A percentile compares a stretch with the other conserved stretches of the same genome.
Conservation (phyloP, 495 filamentous ascomycete genomes). For the Penicillium desertorum region DNA sequence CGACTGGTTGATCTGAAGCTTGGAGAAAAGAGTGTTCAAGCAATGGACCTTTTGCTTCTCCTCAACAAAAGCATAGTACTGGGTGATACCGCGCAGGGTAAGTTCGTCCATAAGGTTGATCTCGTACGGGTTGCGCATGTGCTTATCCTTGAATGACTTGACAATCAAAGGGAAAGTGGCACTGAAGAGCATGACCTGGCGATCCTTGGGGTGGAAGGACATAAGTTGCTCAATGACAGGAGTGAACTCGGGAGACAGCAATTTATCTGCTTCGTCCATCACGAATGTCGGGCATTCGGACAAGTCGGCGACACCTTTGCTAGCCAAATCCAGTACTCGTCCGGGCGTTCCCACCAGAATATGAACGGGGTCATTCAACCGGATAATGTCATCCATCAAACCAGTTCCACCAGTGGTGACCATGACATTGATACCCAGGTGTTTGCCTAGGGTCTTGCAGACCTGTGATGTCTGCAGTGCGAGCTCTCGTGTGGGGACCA, state of each 20-base stretch:
- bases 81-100: slow-evolving; percentile 94
- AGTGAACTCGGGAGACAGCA: slow-evolving; percentile 94
- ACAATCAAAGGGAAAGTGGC: slow-evolving; percentile 96
- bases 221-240: slow-evolving; percentile 94
- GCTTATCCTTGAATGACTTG: slow-evolving; percentile 96
- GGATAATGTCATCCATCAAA: slow-evolving; percentile 94
- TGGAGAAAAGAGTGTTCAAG: slow-evolving; percentile 96
- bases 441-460: slow-evolving; percentile 95
- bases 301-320: slow-evolving; percentile 94
- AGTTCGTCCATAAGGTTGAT: slow-evolving; percentile 99
- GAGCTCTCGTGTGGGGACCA: slow-evolving; percentile 94
- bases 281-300: slow-evolving; percentile 95
- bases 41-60: slow-evolving; percentile 99
- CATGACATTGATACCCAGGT: slow-evolving; percentile 98
- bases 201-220: slow-evolving; percentile 89
- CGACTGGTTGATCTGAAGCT: slow-evolving; percentile 99
- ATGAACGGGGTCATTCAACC: slow-evolving; percentile 89
- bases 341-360: slow-evolving; percentile 98
- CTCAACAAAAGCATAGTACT: slow-evolving; percentile 99
- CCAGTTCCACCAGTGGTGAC: slow-evolving; percentile 95
- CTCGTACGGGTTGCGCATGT: slow-evolving; percentile 93
- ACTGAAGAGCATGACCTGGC: slow-evolving; percentile 98
- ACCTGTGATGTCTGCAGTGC: slow-evolving; percentile 99
- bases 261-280: slow-evolving; percentile 98
- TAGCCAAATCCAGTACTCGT: slow-evolving; percentile 89